Evolutionary conservation across 208 protist species (phyloP), one percentile per base, ranked within the genome.

Genomic region (Angomonas ambiguus): DNA sequence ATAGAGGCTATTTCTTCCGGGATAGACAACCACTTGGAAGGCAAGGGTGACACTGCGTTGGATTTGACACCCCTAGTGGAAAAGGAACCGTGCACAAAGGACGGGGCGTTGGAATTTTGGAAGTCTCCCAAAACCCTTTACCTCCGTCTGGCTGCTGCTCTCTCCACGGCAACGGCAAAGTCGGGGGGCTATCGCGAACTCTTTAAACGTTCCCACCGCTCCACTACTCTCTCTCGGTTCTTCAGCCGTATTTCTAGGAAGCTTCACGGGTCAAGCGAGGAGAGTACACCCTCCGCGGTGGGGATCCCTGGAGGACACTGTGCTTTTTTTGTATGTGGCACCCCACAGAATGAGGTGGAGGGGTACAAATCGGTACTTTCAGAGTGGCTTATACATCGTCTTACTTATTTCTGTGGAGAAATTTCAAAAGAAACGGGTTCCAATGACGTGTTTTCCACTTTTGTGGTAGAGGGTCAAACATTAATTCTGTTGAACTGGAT

Each of bases 91-190:
- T n/a, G n/a, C n/a, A n/a, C n/a, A n/a, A n/a, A n/a, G n/a, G n/a
- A n/a, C n/a, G n/a, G n/a, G n/a, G n/a, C n/a, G n/a, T n/a, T n/a
- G 38, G 38, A 45, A 45, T 53, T 53, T 24, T 53, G 45, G 45
- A 24, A 27, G 18, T 53, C 45, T 53, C 45, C 45, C 20, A 24
- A 20, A 27, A 53, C 45, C 4, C 16, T 53, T 8, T 53, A 27
- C 24, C 20, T 53, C 10, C 45, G 45, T 5, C 16, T 53, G 4
- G 45, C 45, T 24, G 10, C 18, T 4, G 45, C 24, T 8, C 20
- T 53, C 18, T 24, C 18, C 18, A 24, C 20, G 10, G 10, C 45
- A n/a, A 53, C 45, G 18, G 45, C 10, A 24, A 53, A 53, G 45
- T 8, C 45, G 45, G 18, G 18, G 3, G 18, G 18, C 4, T 53